Conservation (phyloP, 306 rosid species). For the Cicer arietinum region DNA sequence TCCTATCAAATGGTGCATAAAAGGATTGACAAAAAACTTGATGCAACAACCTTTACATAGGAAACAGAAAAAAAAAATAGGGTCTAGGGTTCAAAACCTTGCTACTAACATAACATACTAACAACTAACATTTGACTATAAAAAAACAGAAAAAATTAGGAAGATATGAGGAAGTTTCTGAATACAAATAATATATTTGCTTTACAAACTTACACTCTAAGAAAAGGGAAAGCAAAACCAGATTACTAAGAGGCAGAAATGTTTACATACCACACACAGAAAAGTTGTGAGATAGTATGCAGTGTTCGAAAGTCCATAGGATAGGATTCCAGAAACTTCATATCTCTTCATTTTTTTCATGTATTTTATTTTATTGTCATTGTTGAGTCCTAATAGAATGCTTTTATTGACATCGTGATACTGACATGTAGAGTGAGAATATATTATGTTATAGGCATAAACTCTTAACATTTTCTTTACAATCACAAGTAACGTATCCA, state of each 20-base stretch:
- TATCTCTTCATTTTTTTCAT: conserved; percentile 57
- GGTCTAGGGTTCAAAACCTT: too few relatives aligned
- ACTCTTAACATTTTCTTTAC: too few relatives aligned
- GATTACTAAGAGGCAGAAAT: conserved; percentile 3
- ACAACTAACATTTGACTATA: too few relatives aligned
- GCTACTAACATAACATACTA: too few relatives aligned
- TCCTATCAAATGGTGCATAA: conserved; percentile 2
- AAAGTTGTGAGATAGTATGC: conserved; percentile 82
- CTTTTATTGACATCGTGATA: too few relatives aligned
- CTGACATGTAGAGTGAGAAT: too few relatives aligned
- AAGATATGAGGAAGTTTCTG: too few relatives aligned
- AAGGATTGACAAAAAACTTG: conserved; percentile 3
- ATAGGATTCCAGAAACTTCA: conserved; percentile 80
- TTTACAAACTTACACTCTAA: not conserved
- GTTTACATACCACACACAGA: conserved; percentile 82
- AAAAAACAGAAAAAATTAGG: too few relatives aligned
- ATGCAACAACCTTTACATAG: not conserved
- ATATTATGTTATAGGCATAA: too few relatives aligned
- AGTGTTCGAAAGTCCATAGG: conserved; percentile 86
- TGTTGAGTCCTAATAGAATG: too few relatives aligned
- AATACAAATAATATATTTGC: conserved; percentile 5
- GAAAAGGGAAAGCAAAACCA: conserved; percentile 24
- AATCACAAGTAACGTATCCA: too few relatives aligned
- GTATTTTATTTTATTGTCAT: too few relatives aligned
- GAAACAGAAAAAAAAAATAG: not conserved